These are phyloP conservation scores for Cystobasidium ongulense DNA, from an alignment of 768 basidiomycete species.

Conservation along the genomic window DNA sequence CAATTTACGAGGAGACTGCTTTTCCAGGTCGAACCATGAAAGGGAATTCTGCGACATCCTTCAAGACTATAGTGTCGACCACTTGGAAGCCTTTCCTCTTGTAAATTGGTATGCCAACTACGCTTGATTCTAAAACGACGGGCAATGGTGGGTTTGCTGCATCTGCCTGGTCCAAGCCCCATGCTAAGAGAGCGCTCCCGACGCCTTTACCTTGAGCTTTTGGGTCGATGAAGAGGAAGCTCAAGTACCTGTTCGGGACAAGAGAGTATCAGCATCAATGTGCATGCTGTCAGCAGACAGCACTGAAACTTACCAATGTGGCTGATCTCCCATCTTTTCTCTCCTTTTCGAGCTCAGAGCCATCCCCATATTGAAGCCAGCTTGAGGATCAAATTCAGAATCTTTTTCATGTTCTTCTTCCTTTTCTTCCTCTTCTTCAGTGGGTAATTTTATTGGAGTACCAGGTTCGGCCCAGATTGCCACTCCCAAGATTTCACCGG, in stretches of 20 bases:
- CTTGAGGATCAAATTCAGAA: not conserved
- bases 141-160: not conserved
- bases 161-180: slow-evolving; percentile 16
- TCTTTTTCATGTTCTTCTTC: slow-evolving; percentile 20
- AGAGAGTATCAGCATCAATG: not conserved
- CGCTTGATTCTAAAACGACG: slow-evolving; percentile 2
- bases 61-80: not conserved
- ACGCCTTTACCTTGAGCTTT: slow-evolving; percentile 25
- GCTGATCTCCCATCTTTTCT: not conserved
- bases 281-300: not conserved
- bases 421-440: slow-evolving; percentile 10
- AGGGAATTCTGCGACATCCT: not conserved
- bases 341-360: not conserved
- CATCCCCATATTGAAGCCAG: not conserved
- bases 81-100: not conserved
- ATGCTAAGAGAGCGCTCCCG: not conserved
- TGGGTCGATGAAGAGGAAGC: slow-evolving; percentile 4
- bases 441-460: not conserved
- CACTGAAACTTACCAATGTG: slow-evolving; percentile 9
- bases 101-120: slow-evolving; percentile 10
- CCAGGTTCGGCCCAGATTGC: slow-evolving; percentile 15
- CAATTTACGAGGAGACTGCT: not conserved
- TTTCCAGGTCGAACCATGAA: slow-evolving; percentile 3
- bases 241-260: slow-evolving; percentile 5
- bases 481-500: not conserved